A percentile compares a stretch with the other conserved stretches of the same genome.
Evolutionary conservation across 1,284 basidiomycete genomes (phyloP).

Genomic region (Wallemia ichthyophaga): DNA sequence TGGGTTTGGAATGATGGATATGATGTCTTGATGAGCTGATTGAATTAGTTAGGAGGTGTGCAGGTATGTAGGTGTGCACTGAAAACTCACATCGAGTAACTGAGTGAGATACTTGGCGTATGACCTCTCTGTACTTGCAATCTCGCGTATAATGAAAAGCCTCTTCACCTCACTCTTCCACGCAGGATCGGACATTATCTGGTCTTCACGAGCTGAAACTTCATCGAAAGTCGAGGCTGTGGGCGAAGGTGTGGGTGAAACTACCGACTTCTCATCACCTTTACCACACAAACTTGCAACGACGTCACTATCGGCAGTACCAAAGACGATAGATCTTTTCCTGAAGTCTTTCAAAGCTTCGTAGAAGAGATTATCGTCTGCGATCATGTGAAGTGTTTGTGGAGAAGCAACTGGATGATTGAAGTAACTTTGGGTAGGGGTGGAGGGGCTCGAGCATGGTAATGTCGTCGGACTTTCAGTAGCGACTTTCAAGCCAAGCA

Average conservation of each 20-base stretch:
- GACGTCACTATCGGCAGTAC: neutral
- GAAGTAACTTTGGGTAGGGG: neutral
- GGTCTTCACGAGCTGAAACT: neutral
- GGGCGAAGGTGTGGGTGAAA: neutral
- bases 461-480: neutral
- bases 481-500: neutral
- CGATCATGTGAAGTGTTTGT: neutral
- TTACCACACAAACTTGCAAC: neutral
- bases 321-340: neutral
- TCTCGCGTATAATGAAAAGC: neutral
- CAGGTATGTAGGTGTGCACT: too few relatives aligned
- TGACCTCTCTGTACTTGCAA: conserved; percentile 1
- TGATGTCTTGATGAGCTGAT: neutral
- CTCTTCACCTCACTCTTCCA: conserved; percentile 1
- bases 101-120: neutral
- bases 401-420: neutral
- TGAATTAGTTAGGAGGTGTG: neutral
- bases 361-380: neutral
- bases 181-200: neutral
- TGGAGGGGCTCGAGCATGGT: neutral
- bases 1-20: neutral
- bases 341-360: neutral
- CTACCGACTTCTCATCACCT: neutral
- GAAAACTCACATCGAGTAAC: neutral
- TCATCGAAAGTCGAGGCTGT: neutral